These are phyloP conservation scores for Hanseniaspora jakobsenii DNA, from an alignment of 805 yeast species.

Conservation along the genomic window DNA sequence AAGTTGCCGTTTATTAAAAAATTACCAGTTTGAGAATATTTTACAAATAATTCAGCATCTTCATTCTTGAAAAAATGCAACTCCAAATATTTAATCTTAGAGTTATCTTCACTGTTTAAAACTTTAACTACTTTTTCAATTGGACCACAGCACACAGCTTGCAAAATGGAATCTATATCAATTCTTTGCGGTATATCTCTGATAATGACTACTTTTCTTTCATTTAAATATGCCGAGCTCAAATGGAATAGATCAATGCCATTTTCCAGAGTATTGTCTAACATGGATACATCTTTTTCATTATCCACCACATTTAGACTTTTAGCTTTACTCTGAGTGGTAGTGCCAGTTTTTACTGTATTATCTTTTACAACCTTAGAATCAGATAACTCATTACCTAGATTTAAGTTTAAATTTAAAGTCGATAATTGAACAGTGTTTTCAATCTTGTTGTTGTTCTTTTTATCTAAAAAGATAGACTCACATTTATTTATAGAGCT, in stretches of 20 bases:
- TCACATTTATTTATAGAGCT: too few species aligned
- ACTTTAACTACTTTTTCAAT: conserved; percentile 38
- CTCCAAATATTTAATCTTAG: conserved; percentile 30
- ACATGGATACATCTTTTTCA: too few species aligned
- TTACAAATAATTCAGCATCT: conserved; percentile 44
- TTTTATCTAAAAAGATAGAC: too few species aligned
- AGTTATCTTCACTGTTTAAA: conserved; percentile 13
- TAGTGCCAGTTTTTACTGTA: too few species aligned
- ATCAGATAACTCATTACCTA: too few species aligned
- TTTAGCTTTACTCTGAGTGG: too few species aligned
- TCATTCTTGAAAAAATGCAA: conserved; percentile 41
- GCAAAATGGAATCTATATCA: conserved; percentile 39
- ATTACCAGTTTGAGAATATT: conserved; percentile 40
- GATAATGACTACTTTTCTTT: conserved; percentile 29
- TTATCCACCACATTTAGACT: too few species aligned
- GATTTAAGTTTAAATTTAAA: too few species aligned
- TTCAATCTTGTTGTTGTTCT: not conserved
- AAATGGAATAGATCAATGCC: not conserved
- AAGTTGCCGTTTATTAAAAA: conserved; percentile 48
- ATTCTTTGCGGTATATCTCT: conserved; percentile 33
- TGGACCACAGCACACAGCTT: conserved; percentile 59
- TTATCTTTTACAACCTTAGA: too few species aligned
- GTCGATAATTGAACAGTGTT: too few species aligned
- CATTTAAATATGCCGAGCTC: conserved; percentile 1
- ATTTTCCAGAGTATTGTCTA: not conserved